Evolutionary conservation across 2,329 filamentous ascomycete species (phyloP), one percentile per base, ranked within the genome.

Genomic region (Thermoascus crustaceus): DNA sequence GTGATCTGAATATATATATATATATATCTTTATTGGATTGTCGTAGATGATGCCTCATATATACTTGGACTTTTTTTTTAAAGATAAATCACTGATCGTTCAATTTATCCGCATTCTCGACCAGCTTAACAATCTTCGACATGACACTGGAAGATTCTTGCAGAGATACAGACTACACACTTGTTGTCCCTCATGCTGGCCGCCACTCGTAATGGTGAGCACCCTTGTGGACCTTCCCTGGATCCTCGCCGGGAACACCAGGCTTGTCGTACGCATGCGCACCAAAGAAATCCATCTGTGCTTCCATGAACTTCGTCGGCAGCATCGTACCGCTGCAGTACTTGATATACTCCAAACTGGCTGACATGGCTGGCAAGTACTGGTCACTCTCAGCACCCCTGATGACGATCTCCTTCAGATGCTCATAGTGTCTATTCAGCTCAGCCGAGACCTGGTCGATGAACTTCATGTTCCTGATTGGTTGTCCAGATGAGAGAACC

Each of bases 241-340:
- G 60, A 32, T 65, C 66, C 43, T 78, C 72, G 2, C 67, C 67
- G 44, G 71, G 71, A 42, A 69, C 63, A 4, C 55, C 51, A 4
- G 57, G 54, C 40, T 58, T 58, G 50, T 82, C 76, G 51, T 74
- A 84, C 61, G 72, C 74, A 54, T 84, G 79, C 23, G 71, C 68
- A 0, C 80, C 80, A 52, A 85, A 85, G 49, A 77, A 82, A 50
- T 84, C 79, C 53, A 85, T 60, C 60, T 85, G 71, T 0, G 79
- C 79, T 57, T 84, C 79, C 61, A 80, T 78, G 50, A 85, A 83
- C 38, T 73, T 70, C 3, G 78, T 82, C 0, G 80, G 80, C 20
- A 85, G 54, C 39, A 71, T 69, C 3, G 69, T 73, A 10, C 72
- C 72, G 1, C 68, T 72, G 18, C 68, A 68, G 35, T 79, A 79